A percentile compares a stretch with the other conserved stretches of the same genome.
These are phyloP conservation scores for Zoysia matrella DNA, from an alignment of 202 grass and related monocot species.

Conservation along the genomic window DNA sequence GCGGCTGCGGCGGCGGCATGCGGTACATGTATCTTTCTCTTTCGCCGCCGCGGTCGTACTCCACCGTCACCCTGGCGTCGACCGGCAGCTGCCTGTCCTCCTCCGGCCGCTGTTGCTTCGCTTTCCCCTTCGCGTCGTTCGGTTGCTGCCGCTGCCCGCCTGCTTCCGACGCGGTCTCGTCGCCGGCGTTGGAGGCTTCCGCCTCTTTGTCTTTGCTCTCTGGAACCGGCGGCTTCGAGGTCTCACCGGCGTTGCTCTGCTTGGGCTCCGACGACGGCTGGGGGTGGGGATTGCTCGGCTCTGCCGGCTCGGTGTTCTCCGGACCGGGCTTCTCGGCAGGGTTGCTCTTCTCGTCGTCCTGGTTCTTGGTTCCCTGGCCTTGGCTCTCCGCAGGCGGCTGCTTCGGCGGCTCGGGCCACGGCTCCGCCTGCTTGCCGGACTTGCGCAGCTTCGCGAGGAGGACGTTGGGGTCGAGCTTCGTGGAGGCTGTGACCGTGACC, in stretches of 20 bases:
- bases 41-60: constrained; percentile 32
- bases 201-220: constrained; percentile 28
- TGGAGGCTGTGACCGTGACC: constrained; percentile 57
- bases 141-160: constrained; percentile 8
- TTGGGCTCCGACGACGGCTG: constrained; percentile 38
- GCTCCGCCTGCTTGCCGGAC: constrained; percentile 74
- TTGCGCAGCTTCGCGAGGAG: constrained; percentile 75
- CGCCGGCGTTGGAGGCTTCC: background rate
- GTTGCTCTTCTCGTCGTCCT: constrained; percentile 43
- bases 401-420: constrained; percentile 55
- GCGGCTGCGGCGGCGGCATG: too few relatives aligned
- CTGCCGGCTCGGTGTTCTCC: constrained; percentile 26
- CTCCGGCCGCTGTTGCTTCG: constrained; percentile 24
- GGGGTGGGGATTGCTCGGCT: constrained; percentile 34
- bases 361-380: constrained; percentile 44
- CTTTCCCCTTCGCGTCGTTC: constrained; percentile 45
- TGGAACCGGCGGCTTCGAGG: background rate
- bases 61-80: constrained; percentile 42
- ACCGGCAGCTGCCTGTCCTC: constrained; percentile 33
- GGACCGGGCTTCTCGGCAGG: constrained; percentile 38
- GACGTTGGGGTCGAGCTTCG: constrained; percentile 50
- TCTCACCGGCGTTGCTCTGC: constrained; percentile 16
- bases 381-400: constrained; percentile 38
- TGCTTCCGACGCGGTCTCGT: constrained; percentile 20
- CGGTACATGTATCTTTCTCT: too few relatives aligned